Conservation (phyloP, 257 asterid species). For the Scutellaria barbata region DNA sequence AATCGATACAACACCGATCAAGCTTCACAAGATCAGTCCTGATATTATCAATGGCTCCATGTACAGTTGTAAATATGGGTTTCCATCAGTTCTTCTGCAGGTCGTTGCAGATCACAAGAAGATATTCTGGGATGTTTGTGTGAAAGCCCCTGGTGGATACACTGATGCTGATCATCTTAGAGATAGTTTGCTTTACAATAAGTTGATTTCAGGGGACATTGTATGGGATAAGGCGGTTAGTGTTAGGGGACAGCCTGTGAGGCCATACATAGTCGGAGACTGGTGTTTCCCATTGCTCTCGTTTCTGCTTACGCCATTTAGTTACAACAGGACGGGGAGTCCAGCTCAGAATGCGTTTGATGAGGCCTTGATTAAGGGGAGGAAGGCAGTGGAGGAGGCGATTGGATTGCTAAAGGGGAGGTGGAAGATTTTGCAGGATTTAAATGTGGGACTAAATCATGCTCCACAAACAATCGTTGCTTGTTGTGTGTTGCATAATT, state of each 20-base stretch:
- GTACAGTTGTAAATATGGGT: slow-evolving; percentile 69
- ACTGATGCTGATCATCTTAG: slow-evolving; percentile 92
- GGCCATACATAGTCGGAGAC: slow-evolving; percentile 93
- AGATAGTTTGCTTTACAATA: slow-evolving; percentile 80
- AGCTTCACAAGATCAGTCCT: slow-evolving; percentile 61
- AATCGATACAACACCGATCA: slow-evolving; percentile 76
- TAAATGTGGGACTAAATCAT: slow-evolving; percentile 90
- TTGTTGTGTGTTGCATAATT: slow-evolving; percentile 93
- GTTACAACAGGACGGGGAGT: slow-evolving; percentile 66
- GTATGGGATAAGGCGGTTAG: slow-evolving; percentile 83
- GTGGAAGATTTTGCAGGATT: slow-evolving; percentile 92
- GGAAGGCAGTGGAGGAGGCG: slow-evolving; percentile 86
- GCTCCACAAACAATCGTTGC: slow-evolving; percentile 96
- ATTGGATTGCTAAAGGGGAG: slow-evolving; percentile 92
- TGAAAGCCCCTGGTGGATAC: slow-evolving; percentile 91
- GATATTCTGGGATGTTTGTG: slow-evolving; percentile 97
- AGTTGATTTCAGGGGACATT: slow-evolving; percentile 74
- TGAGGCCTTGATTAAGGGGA: slow-evolving; percentile 79
- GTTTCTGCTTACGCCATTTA: slow-evolving; percentile 79
- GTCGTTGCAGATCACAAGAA: slow-evolving; percentile 94
- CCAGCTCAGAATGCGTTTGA: slow-evolving; percentile 88
- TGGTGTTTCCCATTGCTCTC: slow-evolving; percentile 89
- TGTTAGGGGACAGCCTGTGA: slow-evolving; percentile 82
- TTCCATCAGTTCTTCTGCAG: slow-evolving; percentile 79
- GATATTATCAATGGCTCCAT: slow-evolving; percentile 58